A percentile compares a stretch with the other conserved stretches of the same genome.
phyloP scores from a whole-genome alignment of 192 early-diverging fungal species.

The Mortierella alpina region DNA sequence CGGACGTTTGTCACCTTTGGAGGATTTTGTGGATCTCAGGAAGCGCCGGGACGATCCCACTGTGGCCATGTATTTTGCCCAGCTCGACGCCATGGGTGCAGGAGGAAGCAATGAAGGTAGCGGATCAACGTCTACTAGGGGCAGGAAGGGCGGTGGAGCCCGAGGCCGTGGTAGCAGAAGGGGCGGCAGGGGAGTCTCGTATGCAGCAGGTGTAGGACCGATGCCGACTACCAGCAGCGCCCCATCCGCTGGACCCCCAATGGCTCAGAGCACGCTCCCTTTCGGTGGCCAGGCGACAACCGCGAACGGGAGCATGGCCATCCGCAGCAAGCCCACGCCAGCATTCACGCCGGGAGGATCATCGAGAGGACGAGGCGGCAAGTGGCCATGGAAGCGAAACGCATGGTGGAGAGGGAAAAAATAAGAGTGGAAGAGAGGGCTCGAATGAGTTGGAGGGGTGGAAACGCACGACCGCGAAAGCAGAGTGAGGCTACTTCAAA shows the following conservation, averaged over 20 bases:
- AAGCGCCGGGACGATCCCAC: conserved; percentile 35
- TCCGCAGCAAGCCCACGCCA: conserved; percentile 43
- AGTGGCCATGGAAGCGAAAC: not conserved
- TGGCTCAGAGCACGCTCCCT: not conserved
- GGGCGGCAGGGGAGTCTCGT: not conserved
- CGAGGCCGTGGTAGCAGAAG: conserved; percentile 16
- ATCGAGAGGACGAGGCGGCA: not conserved
- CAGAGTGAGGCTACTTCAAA: no score
- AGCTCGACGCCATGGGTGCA: conserved; percentile 13
- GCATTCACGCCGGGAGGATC: conserved; percentile 7
- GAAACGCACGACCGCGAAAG: no score
- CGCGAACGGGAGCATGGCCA: conserved; percentile 36
- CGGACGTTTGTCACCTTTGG: conserved; percentile 21
- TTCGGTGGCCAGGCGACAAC: conserved; percentile 26
- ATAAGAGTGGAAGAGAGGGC: not conserved
- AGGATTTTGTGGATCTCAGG: conserved; percentile 39
- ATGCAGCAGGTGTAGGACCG: conserved; percentile 22
- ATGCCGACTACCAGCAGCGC: not conserved
- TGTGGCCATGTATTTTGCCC: conserved; percentile 50
- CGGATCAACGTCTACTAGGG: not conserved
- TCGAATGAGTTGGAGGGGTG: no score
- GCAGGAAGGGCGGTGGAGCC: conserved; percentile 15
- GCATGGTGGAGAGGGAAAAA: no score
- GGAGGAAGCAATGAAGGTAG: not conserved
- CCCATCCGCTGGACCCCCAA: not conserved